phyloP scores from a whole-genome alignment of 2,329 filamentous ascomycete genomes.

The Fusarium sp. region DNA sequence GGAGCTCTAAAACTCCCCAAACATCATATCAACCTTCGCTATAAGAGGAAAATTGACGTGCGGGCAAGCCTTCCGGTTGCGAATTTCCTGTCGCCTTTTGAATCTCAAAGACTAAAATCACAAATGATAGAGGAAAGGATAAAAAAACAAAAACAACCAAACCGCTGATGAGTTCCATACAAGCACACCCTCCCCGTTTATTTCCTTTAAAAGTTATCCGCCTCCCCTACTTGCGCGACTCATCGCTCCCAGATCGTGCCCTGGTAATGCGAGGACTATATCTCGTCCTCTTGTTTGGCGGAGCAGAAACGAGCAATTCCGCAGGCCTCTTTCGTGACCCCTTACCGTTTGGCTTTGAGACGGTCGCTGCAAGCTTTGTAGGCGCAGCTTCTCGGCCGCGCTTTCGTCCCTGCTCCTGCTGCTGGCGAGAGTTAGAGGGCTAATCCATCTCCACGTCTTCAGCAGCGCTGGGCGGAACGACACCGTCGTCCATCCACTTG shows the following conservation, averaged over 20 bases:
- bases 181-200: constrained; percentile 3
- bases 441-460: constrained; percentile 49
- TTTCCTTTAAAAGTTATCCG: constrained; percentile 1
- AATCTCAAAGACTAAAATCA: constrained; percentile 26
- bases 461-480: constrained; percentile 49
- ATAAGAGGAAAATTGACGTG: constrained; percentile 7
- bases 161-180: constrained; percentile 37
- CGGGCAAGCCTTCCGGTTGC: constrained; percentile 11
- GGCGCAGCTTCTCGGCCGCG: neutral
- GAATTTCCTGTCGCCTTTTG: constrained; percentile 17
- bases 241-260: neutral
- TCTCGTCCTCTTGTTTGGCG: constrained; percentile 11
- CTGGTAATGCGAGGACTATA: constrained; percentile 1
- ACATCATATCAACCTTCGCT: constrained; percentile 14
- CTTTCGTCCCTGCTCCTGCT: constrained; percentile 7
- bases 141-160: constrained; percentile 16
- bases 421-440: constrained; percentile 13
- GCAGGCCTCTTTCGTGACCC: constrained; percentile 8
- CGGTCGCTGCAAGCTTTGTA: neutral
- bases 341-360: neutral
- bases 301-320: neutral
- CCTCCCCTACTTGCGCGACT: neutral
- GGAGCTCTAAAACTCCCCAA: constrained; percentile 11
- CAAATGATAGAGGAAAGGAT: constrained; percentile 8
- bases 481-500: constrained; percentile 63